Evolutionary conservation across 441 rosid species (phyloP), one percentile per base, ranked within the genome.

Genomic region (Mallotus japonicus): DNA sequence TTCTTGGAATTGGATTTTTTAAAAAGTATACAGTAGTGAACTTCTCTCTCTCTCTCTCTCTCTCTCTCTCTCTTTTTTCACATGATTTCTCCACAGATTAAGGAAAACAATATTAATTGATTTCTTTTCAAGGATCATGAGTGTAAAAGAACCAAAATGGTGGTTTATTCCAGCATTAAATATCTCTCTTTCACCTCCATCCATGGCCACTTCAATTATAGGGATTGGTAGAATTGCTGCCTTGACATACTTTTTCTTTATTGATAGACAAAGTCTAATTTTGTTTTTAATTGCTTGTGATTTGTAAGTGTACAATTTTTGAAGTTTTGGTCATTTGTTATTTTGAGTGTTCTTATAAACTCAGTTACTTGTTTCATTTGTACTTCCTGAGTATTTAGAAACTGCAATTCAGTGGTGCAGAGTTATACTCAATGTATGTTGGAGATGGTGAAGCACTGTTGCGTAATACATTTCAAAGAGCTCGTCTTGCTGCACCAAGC

Each of bases 401-500:
- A n/a, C 37, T 62, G 51, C 34, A 40, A 49, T 65, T 81, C 87
- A 92, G 98, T 79, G 97, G 99, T 76, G 97, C 98, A 72, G 98
- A 95, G 81, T 82, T 95, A 57, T 92, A 87, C 74, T 95, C 99
- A 2, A 91, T 92, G 98, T 95, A 95, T 77, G 99, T 92, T 72
- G 99, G 98, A 74, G 99, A 95, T 85, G 93, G 99, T 71, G 99
- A 95, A 88, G 95, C 98, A 62, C 85, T 95, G 75, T 75, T 92
- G 80, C 89, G 97, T 13, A 88, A 85, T 78, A 95, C 92, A 70
- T 95, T 95, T 83, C 89, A 84, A 40, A 88, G 97, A 83, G 99
- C 98, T 70, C 87, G 93, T 65, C 95, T 91, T 75, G 95, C 96
- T 47, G 90, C 97, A 5, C 99, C 99, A 42, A 92, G 99, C 84